Conservation (phyloP, 148 eudicot genomes). For the Rhododendron griersonianum region DNA sequence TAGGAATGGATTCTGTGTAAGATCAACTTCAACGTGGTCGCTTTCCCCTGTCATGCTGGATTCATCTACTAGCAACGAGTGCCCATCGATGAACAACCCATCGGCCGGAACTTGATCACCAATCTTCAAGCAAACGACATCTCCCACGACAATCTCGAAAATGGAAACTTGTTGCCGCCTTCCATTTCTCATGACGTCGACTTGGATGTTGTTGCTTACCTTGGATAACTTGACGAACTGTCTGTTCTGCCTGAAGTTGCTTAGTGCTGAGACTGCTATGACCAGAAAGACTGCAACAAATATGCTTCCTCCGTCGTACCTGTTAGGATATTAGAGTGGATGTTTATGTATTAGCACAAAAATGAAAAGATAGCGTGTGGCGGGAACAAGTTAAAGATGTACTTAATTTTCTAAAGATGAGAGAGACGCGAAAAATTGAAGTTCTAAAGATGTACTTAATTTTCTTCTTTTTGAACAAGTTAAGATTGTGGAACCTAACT, state of each 20-base stretch:
- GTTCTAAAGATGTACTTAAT: no score
- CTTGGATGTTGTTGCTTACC: not conserved
- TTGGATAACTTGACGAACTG: conserved; percentile 7
- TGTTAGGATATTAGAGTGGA: not conserved
- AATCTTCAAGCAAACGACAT: conserved; percentile 8
- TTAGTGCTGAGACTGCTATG: not conserved
- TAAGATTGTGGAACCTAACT: no score
- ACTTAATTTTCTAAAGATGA: no score
- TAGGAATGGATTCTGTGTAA: not conserved
- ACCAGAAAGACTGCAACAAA: not conserved
- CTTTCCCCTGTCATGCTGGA: conserved; percentile 3
- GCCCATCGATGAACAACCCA: conserved; percentile 6
- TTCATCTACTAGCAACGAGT: not conserved
- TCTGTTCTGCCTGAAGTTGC: not conserved
- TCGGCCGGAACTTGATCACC: conserved; percentile 14
- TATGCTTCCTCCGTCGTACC: conserved; percentile 31
- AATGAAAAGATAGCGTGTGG: no score
- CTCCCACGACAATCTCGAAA: not conserved
- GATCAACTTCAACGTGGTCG: conserved; percentile 1
- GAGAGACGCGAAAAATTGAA: no score
- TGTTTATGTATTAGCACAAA: no score
- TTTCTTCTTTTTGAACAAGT: no score
- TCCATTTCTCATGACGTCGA: not conserved
- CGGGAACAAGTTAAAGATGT: no score
- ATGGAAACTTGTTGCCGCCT: not conserved